Base-by-base conservation (phyloP, 192 early-diverging fungal species). In the Backusella psychrophila region DNA sequence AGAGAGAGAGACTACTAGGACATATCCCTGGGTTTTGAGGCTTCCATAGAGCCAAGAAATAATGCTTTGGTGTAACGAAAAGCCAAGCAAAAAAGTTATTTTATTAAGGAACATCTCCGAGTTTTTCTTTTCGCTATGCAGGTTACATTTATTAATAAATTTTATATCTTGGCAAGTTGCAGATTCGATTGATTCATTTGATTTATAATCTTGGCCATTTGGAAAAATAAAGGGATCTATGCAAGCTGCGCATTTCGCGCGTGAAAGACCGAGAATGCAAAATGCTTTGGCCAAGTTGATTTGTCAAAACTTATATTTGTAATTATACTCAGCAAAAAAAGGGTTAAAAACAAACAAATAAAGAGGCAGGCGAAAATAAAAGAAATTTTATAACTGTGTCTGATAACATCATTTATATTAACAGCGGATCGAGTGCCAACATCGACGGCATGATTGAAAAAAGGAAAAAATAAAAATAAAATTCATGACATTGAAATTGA, bases 231-330 rank as follows among this genome's bases (percentile, higher is more conserved):
- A 59, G 23, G 56, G 56, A 59, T 4, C 8, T 59, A 29, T 59
- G 56, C 56, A 59, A 11, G 56, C 56, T 59, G 56, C 23, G 11
- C 21, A 29, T 4, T 59, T 59, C 56, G 23, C 56, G 56, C 56
- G 56, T 63, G 26, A 14, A 63, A 4, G 12, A 14, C 56, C 56
- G 56, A 63, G 56, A 63, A 63, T 63, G 56, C 56, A 63, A 23
- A 63, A 63, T 63, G 56, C 56, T 63, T 63, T 63, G 56, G 12
- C 56, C 56, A 63, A 63, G 21, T 63, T 29, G 56, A 63, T 63
- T 63, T 63, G 56, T 63, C 56, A 26, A 23, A 6, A 19, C 11
- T 26, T 63, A 12, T 29, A 29, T 26, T 63, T 29, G 56, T 63
- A n/a, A 63, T 29, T 1, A 3, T 14, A 29, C 56, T 63, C 56